Conservation (phyloP, 2,329 filamentous ascomycete species). For the Ophiocordyceps unilateralis region DNA sequence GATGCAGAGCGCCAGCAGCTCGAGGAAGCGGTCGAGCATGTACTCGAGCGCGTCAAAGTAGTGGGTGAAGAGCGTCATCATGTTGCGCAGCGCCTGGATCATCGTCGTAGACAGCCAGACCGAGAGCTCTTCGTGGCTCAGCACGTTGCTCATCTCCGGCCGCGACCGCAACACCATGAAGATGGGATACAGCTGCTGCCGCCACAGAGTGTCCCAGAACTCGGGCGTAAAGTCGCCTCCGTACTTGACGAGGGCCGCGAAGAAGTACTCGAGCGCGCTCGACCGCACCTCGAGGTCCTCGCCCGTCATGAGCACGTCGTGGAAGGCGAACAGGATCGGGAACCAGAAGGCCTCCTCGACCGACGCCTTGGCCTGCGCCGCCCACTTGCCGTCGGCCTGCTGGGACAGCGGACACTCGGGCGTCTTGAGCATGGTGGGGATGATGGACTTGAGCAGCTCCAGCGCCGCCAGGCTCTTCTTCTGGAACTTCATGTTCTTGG, state of each 20-base stretch:
- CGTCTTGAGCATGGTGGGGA: slow-evolving; percentile 87
- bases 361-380: slow-evolving; percentile 57
- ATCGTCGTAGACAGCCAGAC: slow-evolving; percentile 99
- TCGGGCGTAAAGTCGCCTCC: slow-evolving; percentile 81
- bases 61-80: slow-evolving; percentile 97
- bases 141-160: slow-evolving; percentile 87
- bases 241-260: slow-evolving; percentile 79
- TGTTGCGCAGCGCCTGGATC: slow-evolving; percentile 94
- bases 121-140: slow-evolving; percentile 90
- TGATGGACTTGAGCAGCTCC: slow-evolving; percentile 82
- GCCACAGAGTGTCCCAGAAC: slow-evolving; percentile 98
- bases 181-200: slow-evolving; percentile 91
- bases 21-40: slow-evolving; percentile 95
- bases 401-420: slow-evolving; percentile 85
- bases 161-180: slow-evolving; percentile 96
- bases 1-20: slow-evolving; percentile 86
- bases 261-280: slow-evolving; percentile 85
- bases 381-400: slow-evolving; percentile 23
- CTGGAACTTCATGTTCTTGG: slow-evolving; percentile 96
- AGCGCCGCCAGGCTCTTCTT: slow-evolving; percentile 96
- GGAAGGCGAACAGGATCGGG: slow-evolving; percentile 92
- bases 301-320: slow-evolving; percentile 97
- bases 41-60: slow-evolving; percentile 94
- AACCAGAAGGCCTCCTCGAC: slow-evolving; percentile 98
- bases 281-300: slow-evolving; percentile 94